A percentile compares a stretch with the other conserved stretches of the same genome.
phyloP scores from a whole-genome alignment of 179 eudicot genomes.

The Spinacia oleracea region DNA sequence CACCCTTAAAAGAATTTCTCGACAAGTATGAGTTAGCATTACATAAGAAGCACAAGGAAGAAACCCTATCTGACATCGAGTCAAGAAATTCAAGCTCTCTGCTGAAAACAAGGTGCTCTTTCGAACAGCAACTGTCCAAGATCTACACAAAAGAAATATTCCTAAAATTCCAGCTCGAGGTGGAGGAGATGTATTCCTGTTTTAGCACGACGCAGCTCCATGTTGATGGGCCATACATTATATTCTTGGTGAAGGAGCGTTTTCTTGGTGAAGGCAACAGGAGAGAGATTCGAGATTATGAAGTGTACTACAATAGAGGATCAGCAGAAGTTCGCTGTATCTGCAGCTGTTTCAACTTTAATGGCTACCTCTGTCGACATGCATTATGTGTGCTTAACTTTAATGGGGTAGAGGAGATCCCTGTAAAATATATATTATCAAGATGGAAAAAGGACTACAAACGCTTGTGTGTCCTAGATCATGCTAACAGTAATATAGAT shows the following conservation, averaged over 20 bases:
- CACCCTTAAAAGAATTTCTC: constrained; percentile 72
- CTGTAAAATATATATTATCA: constrained; percentile 36
- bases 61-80: constrained; percentile 43
- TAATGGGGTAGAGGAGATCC: constrained; percentile 47
- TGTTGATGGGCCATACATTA: constrained; percentile 51
- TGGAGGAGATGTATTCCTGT: constrained; percentile 55
- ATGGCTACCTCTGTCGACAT: constrained; percentile 44
- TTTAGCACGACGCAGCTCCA: constrained; percentile 68
- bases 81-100: constrained; percentile 33
- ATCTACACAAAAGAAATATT: constrained; percentile 39
- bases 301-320: constrained; percentile 37
- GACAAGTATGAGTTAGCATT: constrained; percentile 66
- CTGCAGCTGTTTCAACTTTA: constrained; percentile 45
- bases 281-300: constrained; percentile 46
- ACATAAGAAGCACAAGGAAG: constrained; percentile 51
- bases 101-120: constrained; percentile 43
- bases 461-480: constrained; percentile 45
- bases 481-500: constrained; percentile 33
- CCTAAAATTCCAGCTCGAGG: constrained; percentile 40
- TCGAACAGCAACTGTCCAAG: constrained; percentile 43
- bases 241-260: constrained; percentile 48
- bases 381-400: constrained; percentile 44
- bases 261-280: constrained; percentile 33
- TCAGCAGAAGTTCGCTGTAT: constrained; percentile 39
- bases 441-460: constrained; percentile 63